phyloP scores from a whole-genome alignment of 2,329 filamentous ascomycete species.

The Venturia carpophila region DNA sequence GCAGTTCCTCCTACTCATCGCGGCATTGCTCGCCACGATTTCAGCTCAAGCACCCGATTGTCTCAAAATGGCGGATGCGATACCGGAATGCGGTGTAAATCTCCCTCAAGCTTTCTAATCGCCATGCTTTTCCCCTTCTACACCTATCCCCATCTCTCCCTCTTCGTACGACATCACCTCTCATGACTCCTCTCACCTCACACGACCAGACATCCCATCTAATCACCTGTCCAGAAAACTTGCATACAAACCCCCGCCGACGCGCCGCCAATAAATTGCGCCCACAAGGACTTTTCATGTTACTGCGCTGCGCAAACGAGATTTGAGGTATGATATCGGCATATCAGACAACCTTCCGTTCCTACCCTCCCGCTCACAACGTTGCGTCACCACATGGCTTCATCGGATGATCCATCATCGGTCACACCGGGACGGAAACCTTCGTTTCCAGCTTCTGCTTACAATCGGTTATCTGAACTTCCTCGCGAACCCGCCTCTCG shows the following conservation, averaged over 20 bases:
- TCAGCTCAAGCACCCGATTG: neutral
- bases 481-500: too few relatives aligned
- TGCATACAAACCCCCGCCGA: neutral
- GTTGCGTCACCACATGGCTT: too few relatives aligned
- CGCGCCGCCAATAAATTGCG: neutral
- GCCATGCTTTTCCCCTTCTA: too few relatives aligned
- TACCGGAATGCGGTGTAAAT: neutral
- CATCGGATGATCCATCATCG: too few relatives aligned
- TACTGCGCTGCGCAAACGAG: neutral
- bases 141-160: too few relatives aligned
- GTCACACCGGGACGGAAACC: too few relatives aligned
- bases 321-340: neutral
- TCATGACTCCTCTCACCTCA: neutral
- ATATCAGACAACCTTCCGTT: too few relatives aligned
- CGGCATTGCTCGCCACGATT: neutral
- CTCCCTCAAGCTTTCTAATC: neutral
- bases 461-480: too few relatives aligned
- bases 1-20: neutral
- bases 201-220: neutral
- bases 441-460: too few relatives aligned
- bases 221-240: neutral
- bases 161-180: too few relatives aligned
- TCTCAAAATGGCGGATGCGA: neutral
- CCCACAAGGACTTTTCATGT: neutral
- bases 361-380: too few relatives aligned